Evolutionary conservation across 2,329 filamentous ascomycete species (phyloP), one percentile per base, ranked within the genome.

Genomic region (Ascochyta rabiei): DNA sequence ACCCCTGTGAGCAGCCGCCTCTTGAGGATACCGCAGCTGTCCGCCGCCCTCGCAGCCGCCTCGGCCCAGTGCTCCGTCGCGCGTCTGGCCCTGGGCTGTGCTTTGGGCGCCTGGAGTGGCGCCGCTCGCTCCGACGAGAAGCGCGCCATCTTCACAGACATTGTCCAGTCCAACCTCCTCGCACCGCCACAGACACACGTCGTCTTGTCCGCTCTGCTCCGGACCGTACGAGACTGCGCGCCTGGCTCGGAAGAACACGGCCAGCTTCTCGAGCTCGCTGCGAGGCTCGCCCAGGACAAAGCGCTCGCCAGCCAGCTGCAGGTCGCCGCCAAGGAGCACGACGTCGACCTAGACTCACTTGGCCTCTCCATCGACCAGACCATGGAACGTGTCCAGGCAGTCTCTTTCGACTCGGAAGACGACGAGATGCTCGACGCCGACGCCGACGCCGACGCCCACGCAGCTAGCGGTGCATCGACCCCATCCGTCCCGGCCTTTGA

Each of bases 61-160:
- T 84, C 86, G 6, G 80, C 81, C 60, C 83, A 87, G 64, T 88
- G 87, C 60, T 82, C 86, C 13, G 83, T 90, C 13, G 88, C 90
- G 61, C 89, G 87, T 67, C 78, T 93, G 33, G 84, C 87, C 31
- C 86, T 89, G 64, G 89, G 89, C 2, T 79, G 90, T n/a, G 88
- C 86, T 56, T 76, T 82, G 89, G 43, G 59, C 58, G 65, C 63
- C 9, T 59, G 74, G 10, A 47, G 61, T 21, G 34, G 49, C 13
- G 56, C 68, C 31, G 59, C 42, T 24, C 48, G 48, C 24, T 61
- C 64, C 1, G 60, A 64, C 9, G 67, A 68, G 37, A 62, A 59
- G n/a, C 56, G 57, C 13, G 31, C 41, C 1, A 76, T 84, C 2
- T 83, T 91, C 56, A 84, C 86, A 63, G 80, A 83, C 2, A 82